Conservation (phyloP, 139 green algal genomes). For the Coelastrella sp. region DNA sequence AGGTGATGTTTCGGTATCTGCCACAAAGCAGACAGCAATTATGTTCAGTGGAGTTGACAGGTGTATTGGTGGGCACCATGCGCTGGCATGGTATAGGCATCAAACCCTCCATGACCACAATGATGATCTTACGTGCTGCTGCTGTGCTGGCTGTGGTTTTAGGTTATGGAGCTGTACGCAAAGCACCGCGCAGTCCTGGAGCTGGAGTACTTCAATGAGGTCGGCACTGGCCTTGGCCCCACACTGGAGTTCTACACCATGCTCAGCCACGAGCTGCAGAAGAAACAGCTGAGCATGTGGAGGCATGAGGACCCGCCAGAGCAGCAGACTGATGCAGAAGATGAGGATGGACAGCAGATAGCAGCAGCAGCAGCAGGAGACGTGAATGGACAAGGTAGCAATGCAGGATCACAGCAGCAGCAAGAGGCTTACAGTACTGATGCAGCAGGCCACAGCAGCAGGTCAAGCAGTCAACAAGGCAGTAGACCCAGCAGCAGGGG, state of each 20-base stretch:
- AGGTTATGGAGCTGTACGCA: slow-evolving; percentile 80
- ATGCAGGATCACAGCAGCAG: not conserved
- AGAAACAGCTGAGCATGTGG: slow-evolving; percentile 86
- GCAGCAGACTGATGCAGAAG: not conserved
- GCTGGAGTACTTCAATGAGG: slow-evolving; percentile 96
- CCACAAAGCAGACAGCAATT: no score
- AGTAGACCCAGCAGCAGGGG: not conserved
- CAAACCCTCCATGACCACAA: no score
- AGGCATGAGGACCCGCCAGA: slow-evolving; percentile 70
- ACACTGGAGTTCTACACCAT: slow-evolving; percentile 99
- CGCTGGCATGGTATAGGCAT: no score
- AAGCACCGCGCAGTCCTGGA: slow-evolving; percentile 75
- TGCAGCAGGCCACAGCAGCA: not conserved
- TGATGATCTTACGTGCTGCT: not conserved
- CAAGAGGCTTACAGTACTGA: not conserved
- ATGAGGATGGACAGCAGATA: not conserved
- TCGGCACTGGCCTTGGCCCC: slow-evolving; percentile 94
- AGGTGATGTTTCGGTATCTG: no score
- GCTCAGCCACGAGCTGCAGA: slow-evolving; percentile 92
- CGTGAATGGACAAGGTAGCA: not conserved
- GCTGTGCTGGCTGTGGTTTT: not conserved
- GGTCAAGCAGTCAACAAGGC: not conserved
- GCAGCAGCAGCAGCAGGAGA: slow-evolving; percentile 30
- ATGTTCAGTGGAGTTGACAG: no score
- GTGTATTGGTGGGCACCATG: no score